Conservation (phyloP, 1,284 basidiomycete species). For the Gymnopus androsaceus region DNA sequence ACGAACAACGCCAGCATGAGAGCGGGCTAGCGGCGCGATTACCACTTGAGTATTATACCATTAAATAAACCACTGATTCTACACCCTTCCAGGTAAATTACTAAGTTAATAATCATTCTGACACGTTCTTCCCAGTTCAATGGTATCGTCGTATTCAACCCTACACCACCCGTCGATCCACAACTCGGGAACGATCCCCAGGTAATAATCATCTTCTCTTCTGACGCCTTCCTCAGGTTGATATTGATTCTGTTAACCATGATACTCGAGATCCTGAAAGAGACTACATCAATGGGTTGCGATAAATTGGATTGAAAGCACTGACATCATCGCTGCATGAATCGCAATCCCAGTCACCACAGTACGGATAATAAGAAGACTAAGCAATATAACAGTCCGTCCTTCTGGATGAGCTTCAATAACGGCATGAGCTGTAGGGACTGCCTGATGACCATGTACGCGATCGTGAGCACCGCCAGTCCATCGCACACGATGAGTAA, state of each 20-base stretch:
- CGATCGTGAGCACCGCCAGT: conserved; percentile 19
- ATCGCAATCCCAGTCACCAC: conserved; percentile 9
- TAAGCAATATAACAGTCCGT: conserved; percentile 25
- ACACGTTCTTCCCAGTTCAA: too few species aligned
- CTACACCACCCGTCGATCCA: too few species aligned
- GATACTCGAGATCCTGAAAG: conserved; percentile 21
- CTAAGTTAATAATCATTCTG: too few species aligned
- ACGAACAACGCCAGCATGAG: too few species aligned
- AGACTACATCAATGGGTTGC: too few species aligned
- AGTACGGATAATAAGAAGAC: conserved; percentile 20
- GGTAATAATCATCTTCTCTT: neutral
- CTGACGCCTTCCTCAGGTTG: conserved; percentile 22
- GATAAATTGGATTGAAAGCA: neutral
- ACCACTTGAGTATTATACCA: too few species aligned
- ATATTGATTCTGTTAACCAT: conserved; percentile 27
- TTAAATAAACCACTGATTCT: too few species aligned
- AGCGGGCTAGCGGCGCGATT: too few species aligned
- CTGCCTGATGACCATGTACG: neutral
- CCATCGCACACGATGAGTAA: conserved; percentile 24
- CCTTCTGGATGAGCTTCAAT: conserved; percentile 19
- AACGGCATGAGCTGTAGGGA: conserved; percentile 12
- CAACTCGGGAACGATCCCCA: too few species aligned
- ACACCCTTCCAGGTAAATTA: too few species aligned
- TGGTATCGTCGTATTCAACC: too few species aligned
- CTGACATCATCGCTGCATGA: conserved; percentile 15